phyloP scores from a whole-genome alignment of 306 rosid species.

The Lagenaria siceraria region DNA sequence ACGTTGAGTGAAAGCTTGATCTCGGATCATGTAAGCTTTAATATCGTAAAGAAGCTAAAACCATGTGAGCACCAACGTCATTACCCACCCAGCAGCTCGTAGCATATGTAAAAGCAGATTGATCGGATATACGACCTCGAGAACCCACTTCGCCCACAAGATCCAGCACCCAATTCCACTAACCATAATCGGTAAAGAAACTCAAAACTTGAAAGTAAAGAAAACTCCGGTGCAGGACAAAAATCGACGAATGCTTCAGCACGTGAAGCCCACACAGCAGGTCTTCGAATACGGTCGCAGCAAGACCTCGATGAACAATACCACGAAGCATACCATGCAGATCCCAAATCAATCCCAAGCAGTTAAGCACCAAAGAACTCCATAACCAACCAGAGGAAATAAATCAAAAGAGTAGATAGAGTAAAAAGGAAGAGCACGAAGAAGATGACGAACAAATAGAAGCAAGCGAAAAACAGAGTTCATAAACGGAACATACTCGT shows the following conservation, averaged over 20 bases:
- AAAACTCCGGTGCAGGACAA: neutral
- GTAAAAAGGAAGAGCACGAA: neutral
- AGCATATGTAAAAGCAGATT: neutral
- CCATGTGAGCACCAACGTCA: neutral
- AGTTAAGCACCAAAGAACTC: slow-evolving; percentile 22
- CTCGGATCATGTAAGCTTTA: neutral
- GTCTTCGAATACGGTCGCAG: neutral
- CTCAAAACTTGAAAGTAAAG: neutral
- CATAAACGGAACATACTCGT: slow-evolving; percentile 39
- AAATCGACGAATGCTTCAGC: neutral
- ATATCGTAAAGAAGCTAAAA: slow-evolving; percentile 1
- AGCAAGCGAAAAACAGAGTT: neutral
- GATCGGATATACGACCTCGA: neutral
- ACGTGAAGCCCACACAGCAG: neutral
- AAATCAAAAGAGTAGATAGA: slow-evolving; percentile 5
- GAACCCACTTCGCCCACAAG: neutral
- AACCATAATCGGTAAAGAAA: slow-evolving; percentile 7
- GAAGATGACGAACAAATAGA: neutral
- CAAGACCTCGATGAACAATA: neutral
- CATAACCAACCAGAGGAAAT: slow-evolving; percentile 10
- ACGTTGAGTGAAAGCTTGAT: neutral
- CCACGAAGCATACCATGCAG: slow-evolving; percentile 14
- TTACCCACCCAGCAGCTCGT: neutral
- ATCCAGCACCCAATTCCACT: slow-evolving; percentile 15
- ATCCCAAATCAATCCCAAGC: slow-evolving; percentile 23